These are phyloP conservation scores for Claviceps spartinae DNA, from an alignment of 2,329 filamentous ascomycete genomes.

Conservation along the genomic window DNA sequence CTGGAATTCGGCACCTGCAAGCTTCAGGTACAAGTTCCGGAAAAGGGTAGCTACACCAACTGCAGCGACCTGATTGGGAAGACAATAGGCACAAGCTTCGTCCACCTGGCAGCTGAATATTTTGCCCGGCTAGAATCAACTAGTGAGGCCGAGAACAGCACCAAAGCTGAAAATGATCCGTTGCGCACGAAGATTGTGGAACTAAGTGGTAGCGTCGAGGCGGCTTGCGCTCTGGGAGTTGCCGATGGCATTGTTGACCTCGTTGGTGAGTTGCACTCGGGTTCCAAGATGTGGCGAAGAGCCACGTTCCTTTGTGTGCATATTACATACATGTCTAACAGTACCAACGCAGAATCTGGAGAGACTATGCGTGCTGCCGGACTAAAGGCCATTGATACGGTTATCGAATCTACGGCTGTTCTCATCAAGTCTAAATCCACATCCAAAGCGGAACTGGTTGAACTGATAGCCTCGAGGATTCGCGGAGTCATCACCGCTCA, in stretches of 20 bases:
- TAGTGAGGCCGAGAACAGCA: slow-evolving; percentile 24
- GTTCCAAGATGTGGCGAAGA: no score
- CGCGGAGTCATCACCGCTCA: slow-evolving; percentile 90
- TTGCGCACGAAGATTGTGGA: slow-evolving; percentile 83
- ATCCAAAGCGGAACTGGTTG: slow-evolving; percentile 65
- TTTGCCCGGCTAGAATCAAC: slow-evolving; percentile 63
- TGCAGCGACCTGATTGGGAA: slow-evolving; percentile 74
- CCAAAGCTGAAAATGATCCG: slow-evolving; percentile 30
- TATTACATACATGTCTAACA: slow-evolving; percentile 7
- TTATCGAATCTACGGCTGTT: slow-evolving; percentile 75
- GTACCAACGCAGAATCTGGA: slow-evolving; percentile 58
- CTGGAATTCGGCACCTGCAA: slow-evolving; percentile 84
- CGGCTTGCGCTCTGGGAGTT: slow-evolving; percentile 86
- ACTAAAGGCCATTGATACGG: slow-evolving; percentile 85
- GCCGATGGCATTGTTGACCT: slow-evolving; percentile 96
- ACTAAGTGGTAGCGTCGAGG: slow-evolving; percentile 91
- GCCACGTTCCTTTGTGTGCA: neutral
- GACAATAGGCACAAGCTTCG: slow-evolving; percentile 93
- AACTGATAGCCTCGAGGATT: slow-evolving; percentile 76
- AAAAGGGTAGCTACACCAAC: slow-evolving; percentile 58
- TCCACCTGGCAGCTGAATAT: slow-evolving; percentile 67
- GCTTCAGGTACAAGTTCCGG: slow-evolving; percentile 92
- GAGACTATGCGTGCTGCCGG: slow-evolving; percentile 97
- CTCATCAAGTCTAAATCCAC: slow-evolving; percentile 83
- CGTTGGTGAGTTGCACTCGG: slow-evolving; percentile 54